A percentile compares a stretch with the other conserved stretches of the same genome.
Conservation (phyloP, 2,329 filamentous ascomycete genomes). For the Fusarium sp. region DNA sequence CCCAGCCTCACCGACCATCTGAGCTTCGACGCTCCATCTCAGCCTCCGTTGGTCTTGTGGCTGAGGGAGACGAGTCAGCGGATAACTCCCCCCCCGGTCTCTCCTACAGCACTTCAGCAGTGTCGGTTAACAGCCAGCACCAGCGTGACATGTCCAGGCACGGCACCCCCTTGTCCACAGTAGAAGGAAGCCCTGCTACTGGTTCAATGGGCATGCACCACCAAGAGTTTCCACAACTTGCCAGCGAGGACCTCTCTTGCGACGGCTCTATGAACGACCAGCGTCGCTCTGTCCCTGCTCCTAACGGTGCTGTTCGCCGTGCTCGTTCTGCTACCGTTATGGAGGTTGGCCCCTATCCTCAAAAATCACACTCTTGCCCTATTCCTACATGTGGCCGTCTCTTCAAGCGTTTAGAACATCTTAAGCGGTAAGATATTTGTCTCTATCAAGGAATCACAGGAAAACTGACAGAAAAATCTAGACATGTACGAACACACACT, state of each 20-base stretch:
- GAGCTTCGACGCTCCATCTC: constrained; percentile 93
- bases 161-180: constrained; percentile 85
- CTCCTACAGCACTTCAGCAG: constrained; percentile 75
- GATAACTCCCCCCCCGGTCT: constrained; percentile 83
- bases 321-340: constrained; percentile 95
- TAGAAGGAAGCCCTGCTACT: constrained; percentile 83
- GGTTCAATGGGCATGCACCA: constrained; percentile 77
- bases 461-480: constrained; percentile 55
- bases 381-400: constrained; percentile 96
- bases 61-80: constrained; percentile 81
- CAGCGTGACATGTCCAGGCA: constrained; percentile 89
- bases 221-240: constrained; percentile 74
- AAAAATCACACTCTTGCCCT: constrained; percentile 99
- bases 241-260: constrained; percentile 70
- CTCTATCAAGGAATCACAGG: constrained; percentile 42
- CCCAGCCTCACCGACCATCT: constrained; percentile 84
- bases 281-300: constrained; percentile 75
- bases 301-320: constrained; percentile 82
- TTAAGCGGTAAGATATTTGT: constrained; percentile 83
- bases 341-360: constrained; percentile 95
- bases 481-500: constrained; percentile 98
- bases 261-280: constrained; percentile 60
- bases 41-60: constrained; percentile 82
- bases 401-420: constrained; percentile 98
- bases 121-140: constrained; percentile 72